A percentile compares a stretch with the other conserved stretches of the same genome.
phyloP scores from a whole-genome alignment of 1,139 yeast genomes.

The Yamadazyma diddensiae region DNA sequence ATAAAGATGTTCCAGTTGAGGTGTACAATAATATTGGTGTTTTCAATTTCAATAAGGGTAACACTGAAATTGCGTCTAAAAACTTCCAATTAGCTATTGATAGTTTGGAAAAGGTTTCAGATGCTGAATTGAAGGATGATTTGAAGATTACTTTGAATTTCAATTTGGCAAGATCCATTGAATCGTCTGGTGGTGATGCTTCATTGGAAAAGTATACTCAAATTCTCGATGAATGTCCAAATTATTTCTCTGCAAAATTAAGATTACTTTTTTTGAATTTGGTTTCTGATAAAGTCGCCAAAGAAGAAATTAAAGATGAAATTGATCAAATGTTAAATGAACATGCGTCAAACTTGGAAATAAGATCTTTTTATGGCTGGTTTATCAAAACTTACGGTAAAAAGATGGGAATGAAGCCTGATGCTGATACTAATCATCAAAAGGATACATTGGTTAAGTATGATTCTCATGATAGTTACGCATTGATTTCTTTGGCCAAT shows the following conservation, averaged over 20 bases:
- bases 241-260: slow-evolving; percentile 73
- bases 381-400: slow-evolving; percentile 63
- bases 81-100: slow-evolving; percentile 48
- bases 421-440: slow-evolving; percentile 73
- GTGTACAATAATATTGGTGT: slow-evolving; percentile 85
- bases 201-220: slow-evolving; percentile 54
- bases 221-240: slow-evolving; percentile 59
- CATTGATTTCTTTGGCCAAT: slow-evolving; percentile 87
- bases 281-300: slow-evolving; percentile 28
- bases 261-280: slow-evolving; percentile 59
- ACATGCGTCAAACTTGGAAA: slow-evolving; percentile 67
- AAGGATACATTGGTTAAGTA: slow-evolving; percentile 78
- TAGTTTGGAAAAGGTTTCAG: slow-evolving; percentile 5
- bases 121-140: slow-evolving; percentile 25
- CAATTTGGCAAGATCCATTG: slow-evolving; percentile 64
- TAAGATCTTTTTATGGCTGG: slow-evolving; percentile 94
- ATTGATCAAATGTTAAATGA: slow-evolving; percentile 52
- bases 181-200: slow-evolving; percentile 40
- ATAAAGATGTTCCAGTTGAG: slow-evolving; percentile 58
- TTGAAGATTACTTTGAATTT: slow-evolving; percentile 50
- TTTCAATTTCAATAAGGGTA: slow-evolving; percentile 66
- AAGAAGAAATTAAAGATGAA: slow-evolving; percentile 49
- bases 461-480: slow-evolving; percentile 87
- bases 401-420: slow-evolving; percentile 52
- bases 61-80: slow-evolving; percentile 39